Conservation (phyloP, 306 rosid species). For the Begonia peltatifolia region DNA sequence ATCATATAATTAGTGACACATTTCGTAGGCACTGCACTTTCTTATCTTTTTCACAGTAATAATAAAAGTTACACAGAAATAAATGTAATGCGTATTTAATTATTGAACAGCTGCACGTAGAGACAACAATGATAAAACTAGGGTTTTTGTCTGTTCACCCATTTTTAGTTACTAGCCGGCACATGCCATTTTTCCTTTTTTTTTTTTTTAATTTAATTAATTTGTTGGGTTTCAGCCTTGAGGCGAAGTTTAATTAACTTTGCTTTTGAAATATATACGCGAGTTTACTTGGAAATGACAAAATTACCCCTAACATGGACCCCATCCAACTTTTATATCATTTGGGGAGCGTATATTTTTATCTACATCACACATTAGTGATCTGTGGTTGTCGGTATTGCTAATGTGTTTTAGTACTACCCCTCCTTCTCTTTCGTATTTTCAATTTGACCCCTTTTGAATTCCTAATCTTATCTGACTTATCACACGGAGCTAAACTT, state of each 20-base stretch:
- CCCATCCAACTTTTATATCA: slow-evolving; percentile 79
- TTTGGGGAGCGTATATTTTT: slow-evolving; percentile 28
- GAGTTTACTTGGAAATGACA: slow-evolving; percentile 21
- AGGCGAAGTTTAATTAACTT: slow-evolving; percentile 1
- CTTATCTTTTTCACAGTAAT: too few species aligned
- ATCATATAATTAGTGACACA: neutral
- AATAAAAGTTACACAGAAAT: too few species aligned
- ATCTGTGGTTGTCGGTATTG: slow-evolving; percentile 38
- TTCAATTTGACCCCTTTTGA: slow-evolving; percentile 18
- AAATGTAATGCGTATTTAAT: neutral
- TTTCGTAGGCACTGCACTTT: too few species aligned
- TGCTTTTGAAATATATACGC: slow-evolving; percentile 3
- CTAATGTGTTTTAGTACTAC: slow-evolving; percentile 7
- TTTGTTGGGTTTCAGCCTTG: neutral
- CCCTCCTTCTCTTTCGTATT: neutral
- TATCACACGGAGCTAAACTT: too few species aligned
- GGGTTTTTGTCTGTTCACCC: slow-evolving; percentile 86
- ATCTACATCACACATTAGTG: slow-evolving; percentile 29
- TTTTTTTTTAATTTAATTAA: neutral
- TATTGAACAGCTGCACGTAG: slow-evolving; percentile 33
- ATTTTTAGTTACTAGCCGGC: slow-evolving; percentile 69
- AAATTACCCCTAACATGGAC: slow-evolving; percentile 46
- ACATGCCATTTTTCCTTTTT: slow-evolving; percentile 1
- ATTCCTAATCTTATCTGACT: too few species aligned
- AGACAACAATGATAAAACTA: slow-evolving; percentile 35